These are phyloP conservation scores for Ambrosiella xylebori DNA, from an alignment of 2,329 filamentous ascomycete genomes.

Conservation along the genomic window DNA sequence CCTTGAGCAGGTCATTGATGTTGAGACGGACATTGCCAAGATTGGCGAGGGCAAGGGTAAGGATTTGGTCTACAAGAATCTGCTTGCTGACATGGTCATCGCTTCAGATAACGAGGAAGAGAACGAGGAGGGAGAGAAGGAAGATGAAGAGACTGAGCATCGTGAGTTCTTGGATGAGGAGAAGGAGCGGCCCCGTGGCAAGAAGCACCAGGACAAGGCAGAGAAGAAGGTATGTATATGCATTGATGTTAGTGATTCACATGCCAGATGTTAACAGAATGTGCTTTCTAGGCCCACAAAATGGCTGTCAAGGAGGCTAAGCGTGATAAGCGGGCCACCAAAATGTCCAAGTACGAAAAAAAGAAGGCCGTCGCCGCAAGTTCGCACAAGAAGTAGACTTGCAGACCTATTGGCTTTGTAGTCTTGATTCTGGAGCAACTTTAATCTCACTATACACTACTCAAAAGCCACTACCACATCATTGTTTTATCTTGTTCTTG, in stretches of 20 bases:
- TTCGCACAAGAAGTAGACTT: slow-evolving; percentile 31
- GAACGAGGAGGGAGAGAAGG: slow-evolving; percentile 22
- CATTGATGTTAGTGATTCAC: not conserved
- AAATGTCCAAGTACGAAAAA: slow-evolving; percentile 93
- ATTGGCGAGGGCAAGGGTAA: slow-evolving; percentile 56
- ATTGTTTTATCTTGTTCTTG: too few species aligned
- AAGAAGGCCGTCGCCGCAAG: slow-evolving; percentile 59
- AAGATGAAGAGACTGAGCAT: slow-evolving; percentile 24
- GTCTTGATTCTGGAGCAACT: too few species aligned
- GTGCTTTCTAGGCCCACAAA: slow-evolving; percentile 45
- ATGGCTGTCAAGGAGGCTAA: slow-evolving; percentile 87
- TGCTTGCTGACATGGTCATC: slow-evolving; percentile 55
- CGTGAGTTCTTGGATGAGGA: slow-evolving; percentile 31
- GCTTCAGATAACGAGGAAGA: slow-evolving; percentile 22
- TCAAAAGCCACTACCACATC: too few species aligned
- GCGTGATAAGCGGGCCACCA: slow-evolving; percentile 78
- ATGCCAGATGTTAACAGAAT: too few species aligned
- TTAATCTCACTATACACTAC: too few species aligned
- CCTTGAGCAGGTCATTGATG: slow-evolving; percentile 87
- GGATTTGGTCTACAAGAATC: slow-evolving; percentile 68
- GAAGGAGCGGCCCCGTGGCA: slow-evolving; percentile 56
- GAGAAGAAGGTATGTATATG: slow-evolving; percentile 49
- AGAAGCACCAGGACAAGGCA: slow-evolving; percentile 81
- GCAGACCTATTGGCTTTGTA: too few species aligned
- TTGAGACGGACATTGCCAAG: slow-evolving; percentile 74